Evolutionary conservation across 805 yeast species (phyloP).

Genomic region (Groenewaldozyma salmanticensis): DNA sequence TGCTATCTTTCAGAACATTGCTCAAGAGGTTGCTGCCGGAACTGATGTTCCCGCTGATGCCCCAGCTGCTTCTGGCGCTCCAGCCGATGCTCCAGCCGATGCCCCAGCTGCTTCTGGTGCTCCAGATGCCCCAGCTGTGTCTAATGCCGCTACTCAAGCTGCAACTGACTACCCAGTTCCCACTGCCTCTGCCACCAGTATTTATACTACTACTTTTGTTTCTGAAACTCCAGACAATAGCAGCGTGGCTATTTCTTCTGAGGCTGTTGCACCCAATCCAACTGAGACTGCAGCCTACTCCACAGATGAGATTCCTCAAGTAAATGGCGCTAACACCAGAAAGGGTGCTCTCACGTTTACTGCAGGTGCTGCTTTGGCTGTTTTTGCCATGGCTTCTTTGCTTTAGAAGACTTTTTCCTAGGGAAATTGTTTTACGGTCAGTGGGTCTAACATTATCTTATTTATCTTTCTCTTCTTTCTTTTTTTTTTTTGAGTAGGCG

Average conservation of each 20-base stretch:
- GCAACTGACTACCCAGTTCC: too few species aligned
- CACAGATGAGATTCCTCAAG: not conserved
- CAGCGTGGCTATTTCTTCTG: not conserved
- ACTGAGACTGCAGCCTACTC: conserved; percentile 1
- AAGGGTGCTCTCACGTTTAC: not conserved
- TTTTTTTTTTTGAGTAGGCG: too few species aligned
- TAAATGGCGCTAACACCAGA: not conserved
- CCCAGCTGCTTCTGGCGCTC: not conserved
- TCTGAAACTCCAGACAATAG: not conserved
- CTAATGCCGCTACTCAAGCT: not conserved
- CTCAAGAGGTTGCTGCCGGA: not conserved
- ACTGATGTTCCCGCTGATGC: too few species aligned
- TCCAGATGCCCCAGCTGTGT: not conserved
- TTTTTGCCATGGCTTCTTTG: not conserved
- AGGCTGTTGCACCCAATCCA: not conserved
- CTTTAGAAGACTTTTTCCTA: too few species aligned
- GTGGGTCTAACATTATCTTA: too few species aligned
- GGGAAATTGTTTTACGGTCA: too few species aligned
- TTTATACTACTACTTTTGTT: not conserved
- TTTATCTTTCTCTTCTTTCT: too few species aligned
- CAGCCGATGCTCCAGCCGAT: not conserved
- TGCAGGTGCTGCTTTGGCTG: not conserved
- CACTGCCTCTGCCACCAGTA: not conserved
- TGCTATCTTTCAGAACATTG: too few species aligned
- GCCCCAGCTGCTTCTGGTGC: not conserved